A percentile compares a stretch with the other conserved stretches of the same genome.
Evolutionary conservation across 768 basidiomycete genomes (phyloP).

Genomic region (Suillus tomentosus): DNA sequence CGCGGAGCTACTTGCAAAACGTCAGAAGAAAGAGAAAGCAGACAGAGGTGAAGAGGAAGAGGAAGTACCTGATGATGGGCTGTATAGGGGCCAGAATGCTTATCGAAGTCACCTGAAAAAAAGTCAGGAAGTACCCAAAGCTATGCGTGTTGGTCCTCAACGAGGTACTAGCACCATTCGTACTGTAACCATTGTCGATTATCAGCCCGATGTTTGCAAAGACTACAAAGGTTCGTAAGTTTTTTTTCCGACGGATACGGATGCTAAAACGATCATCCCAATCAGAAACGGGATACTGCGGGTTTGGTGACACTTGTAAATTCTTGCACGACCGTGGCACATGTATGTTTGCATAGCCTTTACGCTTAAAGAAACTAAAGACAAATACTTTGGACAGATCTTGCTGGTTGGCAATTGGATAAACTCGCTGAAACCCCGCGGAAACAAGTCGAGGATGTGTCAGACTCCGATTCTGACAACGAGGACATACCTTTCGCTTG

Average conservation of each 20-base stretch:
- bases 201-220: constrained; percentile 99
- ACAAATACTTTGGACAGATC: constrained; percentile 50
- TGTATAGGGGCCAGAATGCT: constrained; percentile 83
- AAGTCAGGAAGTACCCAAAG: constrained; percentile 81
- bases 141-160: constrained; percentile 84
- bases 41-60: constrained; percentile 54
- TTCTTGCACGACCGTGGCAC: constrained; percentile 98
- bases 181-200: constrained; percentile 94
- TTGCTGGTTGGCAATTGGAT: constrained; percentile 99
- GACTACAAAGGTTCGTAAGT: constrained; percentile 90
- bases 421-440: constrained; percentile 81
- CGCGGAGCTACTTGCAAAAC: constrained; percentile 73
- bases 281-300: constrained; percentile 96
- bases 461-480: constrained; percentile 70
- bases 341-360: constrained; percentile 52
- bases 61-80: constrained; percentile 74
- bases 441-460: constrained; percentile 60
- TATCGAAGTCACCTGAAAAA: constrained; percentile 83
- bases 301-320: constrained; percentile 98
- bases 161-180: constrained; percentile 79
- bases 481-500: constrained; percentile 99
- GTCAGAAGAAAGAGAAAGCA: constrained; percentile 55
- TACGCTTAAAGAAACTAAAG: constrained; percentile 15
- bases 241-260: constrained; percentile 12
- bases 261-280: constrained; percentile 8